Conservation (phyloP, 2,329 filamentous ascomycete genomes). For the Chalaropsis ovoidea region DNA sequence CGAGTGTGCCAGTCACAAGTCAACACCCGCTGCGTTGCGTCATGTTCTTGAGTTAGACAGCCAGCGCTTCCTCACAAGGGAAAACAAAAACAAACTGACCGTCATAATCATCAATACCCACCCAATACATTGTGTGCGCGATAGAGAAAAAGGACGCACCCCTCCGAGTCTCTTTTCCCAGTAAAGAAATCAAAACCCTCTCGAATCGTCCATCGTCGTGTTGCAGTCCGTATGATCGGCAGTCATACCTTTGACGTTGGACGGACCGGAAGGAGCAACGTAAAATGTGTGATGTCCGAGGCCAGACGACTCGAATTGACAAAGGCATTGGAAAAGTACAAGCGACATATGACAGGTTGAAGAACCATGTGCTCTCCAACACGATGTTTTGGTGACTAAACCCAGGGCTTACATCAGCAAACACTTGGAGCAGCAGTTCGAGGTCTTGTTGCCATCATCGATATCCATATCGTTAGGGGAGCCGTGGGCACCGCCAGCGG, state of each 20-base stretch:
- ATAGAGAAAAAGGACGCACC: background rate
- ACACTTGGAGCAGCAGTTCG: constrained; percentile 78
- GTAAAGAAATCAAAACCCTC: background rate
- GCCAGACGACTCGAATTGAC: background rate
- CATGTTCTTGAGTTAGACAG: background rate
- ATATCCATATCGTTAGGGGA: constrained; percentile 69
- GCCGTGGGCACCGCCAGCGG: constrained; percentile 50
- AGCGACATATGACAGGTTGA: constrained; percentile 14
- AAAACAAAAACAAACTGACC: background rate
- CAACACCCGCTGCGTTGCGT: constrained; percentile 7
- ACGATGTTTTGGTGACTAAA: constrained; percentile 8
- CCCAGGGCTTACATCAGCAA: constrained; percentile 63
- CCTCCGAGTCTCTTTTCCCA: background rate
- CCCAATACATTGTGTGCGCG: background rate
- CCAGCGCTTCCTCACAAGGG: background rate
- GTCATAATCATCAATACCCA: constrained; percentile 11
- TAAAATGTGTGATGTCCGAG: background rate
- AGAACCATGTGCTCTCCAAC: background rate
- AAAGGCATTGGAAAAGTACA: background rate
- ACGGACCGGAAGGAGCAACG: background rate
- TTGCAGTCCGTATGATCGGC: background rate
- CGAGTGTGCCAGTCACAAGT: background rate
- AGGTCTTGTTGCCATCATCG: constrained; percentile 55
- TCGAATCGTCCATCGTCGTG: background rate
- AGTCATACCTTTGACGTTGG: background rate